Evolutionary conservation across 2,329 filamentous ascomycete species (phyloP).

Genomic region (Stromatinia cepivora): DNA sequence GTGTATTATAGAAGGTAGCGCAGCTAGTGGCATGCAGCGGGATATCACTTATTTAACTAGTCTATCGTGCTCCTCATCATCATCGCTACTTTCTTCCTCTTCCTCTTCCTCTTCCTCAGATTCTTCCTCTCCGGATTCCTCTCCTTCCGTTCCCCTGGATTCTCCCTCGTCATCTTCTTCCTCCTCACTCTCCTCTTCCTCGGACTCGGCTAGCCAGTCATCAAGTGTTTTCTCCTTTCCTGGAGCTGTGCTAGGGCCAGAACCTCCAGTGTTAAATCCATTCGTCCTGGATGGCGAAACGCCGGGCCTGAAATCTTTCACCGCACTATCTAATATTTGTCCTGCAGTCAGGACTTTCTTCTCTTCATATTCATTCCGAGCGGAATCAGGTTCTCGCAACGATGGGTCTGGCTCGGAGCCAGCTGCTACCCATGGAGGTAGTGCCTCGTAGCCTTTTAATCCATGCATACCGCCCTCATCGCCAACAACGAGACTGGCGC

Average conservation of each 20-base stretch:
- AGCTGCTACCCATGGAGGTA: slow-evolving; percentile 82
- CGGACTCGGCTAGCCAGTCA: slow-evolving; percentile 76
- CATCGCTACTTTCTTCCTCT: slow-evolving; percentile 39
- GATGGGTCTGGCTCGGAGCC: slow-evolving; percentile 77
- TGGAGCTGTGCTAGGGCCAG: slow-evolving; percentile 27
- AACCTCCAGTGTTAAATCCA: slow-evolving; percentile 41
- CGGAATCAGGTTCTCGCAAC: slow-evolving; percentile 62
- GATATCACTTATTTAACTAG: slow-evolving; percentile 37
- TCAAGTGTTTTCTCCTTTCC: slow-evolving; percentile 73
- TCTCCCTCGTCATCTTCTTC: slow-evolving; percentile 50
- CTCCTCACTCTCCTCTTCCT: slow-evolving; percentile 50
- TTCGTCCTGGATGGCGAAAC: slow-evolving; percentile 49
- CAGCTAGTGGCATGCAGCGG: slow-evolving; percentile 4
- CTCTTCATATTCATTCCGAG: slow-evolving; percentile 44
- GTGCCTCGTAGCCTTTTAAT: slow-evolving; percentile 71
- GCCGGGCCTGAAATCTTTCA: slow-evolving; percentile 42
- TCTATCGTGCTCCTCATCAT: slow-evolving; percentile 38
- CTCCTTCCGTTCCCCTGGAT: slow-evolving; percentile 35
- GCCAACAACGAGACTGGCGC: slow-evolving; percentile 80
- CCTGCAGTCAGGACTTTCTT: slow-evolving; percentile 55
- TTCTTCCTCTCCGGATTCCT: slow-evolving; percentile 26
- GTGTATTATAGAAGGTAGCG: slow-evolving; percentile 17
- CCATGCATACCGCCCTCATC: slow-evolving; percentile 72
- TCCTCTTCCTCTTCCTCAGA: slow-evolving; percentile 30
- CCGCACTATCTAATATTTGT: slow-evolving; percentile 62